Base-by-base conservation (phyloP, 2,329 filamentous ascomycete genomes). In the Thielaviopsis euricoi region DNA sequence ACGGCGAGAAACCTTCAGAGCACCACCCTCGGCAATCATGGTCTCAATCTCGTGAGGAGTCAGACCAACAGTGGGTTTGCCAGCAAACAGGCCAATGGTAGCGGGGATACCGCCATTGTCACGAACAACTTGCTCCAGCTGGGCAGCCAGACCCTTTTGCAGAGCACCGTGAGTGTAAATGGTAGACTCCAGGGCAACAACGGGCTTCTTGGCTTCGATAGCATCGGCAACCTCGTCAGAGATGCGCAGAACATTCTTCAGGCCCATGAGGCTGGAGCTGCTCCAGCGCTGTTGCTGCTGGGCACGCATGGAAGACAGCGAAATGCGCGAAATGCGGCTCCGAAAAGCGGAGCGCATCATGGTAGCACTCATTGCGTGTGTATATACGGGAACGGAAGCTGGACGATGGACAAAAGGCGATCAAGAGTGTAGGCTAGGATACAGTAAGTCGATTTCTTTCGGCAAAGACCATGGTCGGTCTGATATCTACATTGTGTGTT, bases 161-260 rank as follows among this genome's bases (percentile, higher is more conserved):
- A 98, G 76, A 22, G 86, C 83, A 48, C 89, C 90, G 71, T 98
- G 93, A 1, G 93, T 98, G 71, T 98, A 97, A 64, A 98, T 97
- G 4, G 93, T 95, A 1, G 88, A 89, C 71, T 98, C 93, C 4
- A 98, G 77, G 17, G 91, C 93, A 12, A 98, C 90, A 3, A 98
- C 84, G 0, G 93, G 91, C 65, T 82, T 83, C 58, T 83, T 82
- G 13, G 81, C 79, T 49, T 80, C 75, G 53, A 96, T 70, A 46
- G 90, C 91, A 67, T 89, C 82, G 56, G 77, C 74, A 13, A 98
- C 85, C 70, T 97, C 91, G 55, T 91, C 85, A 0, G 88, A 90
- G 49, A 95, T 75, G 56, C 76, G 78, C 58, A 94, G 77, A 61
- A 89, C 64, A 48, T 68, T 64, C 59, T 67, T 67, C 33, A 76